Evolutionary conservation across 2,329 filamentous ascomycete species (phyloP), one percentile per base, ranked within the genome.

Genomic region (Calonectria leucothoes): DNA sequence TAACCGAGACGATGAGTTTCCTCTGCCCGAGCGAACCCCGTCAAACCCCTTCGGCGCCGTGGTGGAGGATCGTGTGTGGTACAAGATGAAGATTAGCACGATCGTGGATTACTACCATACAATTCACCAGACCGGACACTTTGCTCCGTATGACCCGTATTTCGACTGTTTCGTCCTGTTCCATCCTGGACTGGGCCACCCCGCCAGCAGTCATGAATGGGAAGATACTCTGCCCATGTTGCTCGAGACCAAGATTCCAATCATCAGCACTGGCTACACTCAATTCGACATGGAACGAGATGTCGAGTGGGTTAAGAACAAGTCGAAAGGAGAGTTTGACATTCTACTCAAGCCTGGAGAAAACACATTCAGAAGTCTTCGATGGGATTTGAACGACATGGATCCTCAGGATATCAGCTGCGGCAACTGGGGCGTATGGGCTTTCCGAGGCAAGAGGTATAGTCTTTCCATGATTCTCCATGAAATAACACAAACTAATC

Each of bases 61-160:
- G 66, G 91, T 98, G 17, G 97, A 99, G 86, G 96, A 98, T 84
- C 92, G 96, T 66, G 90, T 99, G 11, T 95, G 94, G 82, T 92
- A 94, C 69, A 93, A 94, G 77, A 92, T 98, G 91, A 99, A 99
- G 88, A 98, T 99, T 81, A 97, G 94, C 83, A 99, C 97, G 0
- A 98, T 96, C 81, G 96, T 98, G 66, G 97, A 99, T 80, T 98
- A 99, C 87, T 99, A 97, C 87, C 96, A 99, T 85, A 98, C 95
- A 3, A 91, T 99, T 79, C 96, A 99, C 86, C 92, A 95, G 83
- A 94, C 96, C 0, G 94, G 95, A 61, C 91, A 96, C 82, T 99
- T 98, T 86, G 92, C 94, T 71, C 97, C 97, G 0, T 98, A 97
- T 82, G 97, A 99, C 82, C 97, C 97, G 0, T 99, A 99, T 87